phyloP scores from a whole-genome alignment of 495 filamentous ascomycete species.

The Achaetomiella virescens region DNA sequence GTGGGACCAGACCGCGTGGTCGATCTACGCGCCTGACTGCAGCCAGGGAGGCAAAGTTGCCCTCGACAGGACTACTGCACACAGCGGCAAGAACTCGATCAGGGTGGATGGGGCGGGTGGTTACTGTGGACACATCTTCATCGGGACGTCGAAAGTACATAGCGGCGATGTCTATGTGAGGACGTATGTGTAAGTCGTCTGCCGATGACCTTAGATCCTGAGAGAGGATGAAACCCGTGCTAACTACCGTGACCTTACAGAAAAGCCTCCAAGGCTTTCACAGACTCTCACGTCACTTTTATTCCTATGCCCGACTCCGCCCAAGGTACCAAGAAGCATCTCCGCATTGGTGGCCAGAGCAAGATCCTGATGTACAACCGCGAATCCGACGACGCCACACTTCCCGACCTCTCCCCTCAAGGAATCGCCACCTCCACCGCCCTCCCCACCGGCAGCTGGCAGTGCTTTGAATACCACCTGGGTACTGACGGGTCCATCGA shows the following conservation, averaged over 20 bases:
- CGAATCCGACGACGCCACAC: slow-evolving; percentile 53
- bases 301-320: slow-evolving; percentile 58
- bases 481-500: slow-evolving; percentile 49
- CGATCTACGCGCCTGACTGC: slow-evolving; percentile 50
- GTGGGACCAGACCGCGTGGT: slow-evolving; percentile 49
- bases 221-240: slow-evolving; percentile 16
- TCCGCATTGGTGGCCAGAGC: slow-evolving; percentile 53
- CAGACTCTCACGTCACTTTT: slow-evolving; percentile 51
- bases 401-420: slow-evolving; percentile 51
- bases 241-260: slow-evolving; percentile 24
- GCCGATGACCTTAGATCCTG: not conserved
- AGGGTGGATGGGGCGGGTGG: slow-evolving; percentile 48
- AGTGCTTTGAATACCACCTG: slow-evolving; percentile 55
- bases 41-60: slow-evolving; percentile 50
- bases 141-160: slow-evolving; percentile 51
- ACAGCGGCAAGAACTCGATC: slow-evolving; percentile 52
- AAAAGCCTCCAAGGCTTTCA: slow-evolving; percentile 47
- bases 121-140: slow-evolving; percentile 55
- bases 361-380: slow-evolving; percentile 57
- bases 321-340: slow-evolving; percentile 49
- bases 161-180: slow-evolving; percentile 51
- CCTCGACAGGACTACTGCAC: slow-evolving; percentile 46
- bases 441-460: slow-evolving; percentile 44
- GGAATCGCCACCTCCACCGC: slow-evolving; percentile 47
- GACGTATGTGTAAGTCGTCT: slow-evolving; percentile 45